Base-by-base conservation (phyloP, 1,284 basidiomycete genomes). In the Exsudoporus floridanus region DNA sequence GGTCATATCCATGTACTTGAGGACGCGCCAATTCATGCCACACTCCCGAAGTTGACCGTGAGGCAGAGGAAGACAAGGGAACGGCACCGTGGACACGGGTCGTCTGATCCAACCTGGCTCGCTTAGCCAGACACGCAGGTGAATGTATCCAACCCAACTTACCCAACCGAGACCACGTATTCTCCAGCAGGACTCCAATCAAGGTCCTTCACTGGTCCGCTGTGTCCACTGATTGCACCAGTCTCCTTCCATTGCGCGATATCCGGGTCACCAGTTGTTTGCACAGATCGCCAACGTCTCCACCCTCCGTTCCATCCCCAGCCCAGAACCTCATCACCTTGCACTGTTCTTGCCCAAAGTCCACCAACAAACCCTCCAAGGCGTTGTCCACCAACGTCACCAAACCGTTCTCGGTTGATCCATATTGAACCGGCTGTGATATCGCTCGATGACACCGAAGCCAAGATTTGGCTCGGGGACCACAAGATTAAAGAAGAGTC, bases 301-400 rank as follows among this genome's bases (percentile, higher is more conserved):
- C 92, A 94, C 4, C 91, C 90, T 27, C 95, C 94, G 46, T 84
- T 86, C 94, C 95, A 98, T 0, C 93, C 94, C 80, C 88, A 91
- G 1, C 89, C 90, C 12, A 94, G 65, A 0, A 84, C 87, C 35
- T 88, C 84, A n/a, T 70, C 61, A 0, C 84, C 84, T 36, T 70
- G 64, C 9, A 60, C 70, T 62, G 65, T 55, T 27, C 54, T 60
- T 4, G 75, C 75, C 92, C 94, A 98, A 7, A 92, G 61, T 0
- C 89, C 92, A 3, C 93, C 93, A 46, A 95, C 86, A 69, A 98
- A 96, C 0, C 93, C 89, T 33, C 90, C 92, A 5, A 97, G 76
- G 33, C 93, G 82, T 61, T 92, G 88, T 0, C 92, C 92, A 23
- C 92, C 92, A 40, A 98, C 80, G 57, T 97, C 92, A 35, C 94